Base-by-base conservation (phyloP, 495 filamentous ascomycete genomes). In the Penicillium tannophilum region DNA sequence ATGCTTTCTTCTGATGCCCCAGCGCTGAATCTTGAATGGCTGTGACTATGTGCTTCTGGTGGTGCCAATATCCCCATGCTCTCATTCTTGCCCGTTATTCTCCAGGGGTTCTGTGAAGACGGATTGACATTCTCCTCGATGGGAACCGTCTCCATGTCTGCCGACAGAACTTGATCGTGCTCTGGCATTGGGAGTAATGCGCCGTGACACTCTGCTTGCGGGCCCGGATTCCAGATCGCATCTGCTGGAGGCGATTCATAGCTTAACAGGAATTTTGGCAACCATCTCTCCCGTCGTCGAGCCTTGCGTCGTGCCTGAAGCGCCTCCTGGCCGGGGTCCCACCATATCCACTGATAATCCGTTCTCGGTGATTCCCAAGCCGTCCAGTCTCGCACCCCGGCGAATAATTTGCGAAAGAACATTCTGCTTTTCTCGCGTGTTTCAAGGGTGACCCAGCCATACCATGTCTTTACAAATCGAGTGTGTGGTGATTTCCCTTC, bases 381-480 rank as follows among this genome's bases (percentile, higher is more conserved):
- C 9, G 66, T 61, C 69, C 63, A 74, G 4, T 65, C 54, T 41
- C 59, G 43, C 4, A 76, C 19, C 26, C 55, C 61, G 5, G 17
- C 24, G 16, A 67, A 64, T 3, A 48, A 62, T n/a, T 55, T 63
- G 39, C 58, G 59, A 17, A 72, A 56, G 1, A 60, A 44, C 8
- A 53, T 20, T 55, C 74, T 79, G 51, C 67, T 68, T 10, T 63
- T 52, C 31, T 78, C 60, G 31, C 77, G 75, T 2, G 58, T 69
- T 17, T 74, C 58, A 6, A 62, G 46, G 6, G 72, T 53, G 4
- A 79, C 67, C 77, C 77, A 80, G 42, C 77, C 77, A 52, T 80
- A 80, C 77, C 77, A 80, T 14, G 76, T 80, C 45, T 66, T 72
- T 26, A 72, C 66, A 59, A 74, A 79, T 10, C 77, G 75, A 56